Base-by-base conservation (phyloP, 2,329 filamentous ascomycete species). In the Chrysosporium keratinophilum region DNA sequence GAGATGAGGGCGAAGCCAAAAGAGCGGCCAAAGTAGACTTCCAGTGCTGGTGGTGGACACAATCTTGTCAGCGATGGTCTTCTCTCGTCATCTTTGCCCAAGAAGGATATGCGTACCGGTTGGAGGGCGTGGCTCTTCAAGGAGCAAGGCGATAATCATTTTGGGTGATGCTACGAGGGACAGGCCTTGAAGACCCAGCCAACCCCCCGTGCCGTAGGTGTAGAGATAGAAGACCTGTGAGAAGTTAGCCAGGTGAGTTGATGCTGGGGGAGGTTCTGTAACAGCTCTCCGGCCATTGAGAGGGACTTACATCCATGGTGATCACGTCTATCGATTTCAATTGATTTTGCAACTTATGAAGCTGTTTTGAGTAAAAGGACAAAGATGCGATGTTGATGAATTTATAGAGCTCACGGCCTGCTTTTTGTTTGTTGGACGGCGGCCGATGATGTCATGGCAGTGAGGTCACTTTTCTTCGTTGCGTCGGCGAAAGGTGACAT, bases 1-100 rank as follows among this genome's bases (percentile, higher is more conserved):
- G 81, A 72, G 19, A 89, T 72, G 43, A 88, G 76, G 31, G 81
- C 73, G 54, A 90, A 73, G 58, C 84, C 87, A 1, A 88, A 76
- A 28, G 78, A 80, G 41, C 86, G 84, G 50, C 81, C 81, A 66
- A 90, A 83, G 75, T 91, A 91, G 54, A 79, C 70, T 68, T 89
- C 85, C 33, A 88, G 74, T 20, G 71, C 82, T 80, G 59, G 12
- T 31, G 40, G n/a, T n/a, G n/a, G n/a, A 14, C 42, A 28, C 54
- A n/a, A 45, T 40, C 10, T 12, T 1, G 19, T 15, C 39, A 28
- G 33, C 23, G 19, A 19, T 10, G n/a, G 7, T 5, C 2, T 23
- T 5, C 6, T 17, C 33, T 4, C 15, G 14, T 6, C n/a, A 15
- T 31, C 3, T 15, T 31, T n/a, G 1, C 9, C 14, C 5, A 15